Evolutionary conservation across 2,329 filamentous ascomycete genomes (phyloP).

Genomic region (Cadophora sp.): DNA sequence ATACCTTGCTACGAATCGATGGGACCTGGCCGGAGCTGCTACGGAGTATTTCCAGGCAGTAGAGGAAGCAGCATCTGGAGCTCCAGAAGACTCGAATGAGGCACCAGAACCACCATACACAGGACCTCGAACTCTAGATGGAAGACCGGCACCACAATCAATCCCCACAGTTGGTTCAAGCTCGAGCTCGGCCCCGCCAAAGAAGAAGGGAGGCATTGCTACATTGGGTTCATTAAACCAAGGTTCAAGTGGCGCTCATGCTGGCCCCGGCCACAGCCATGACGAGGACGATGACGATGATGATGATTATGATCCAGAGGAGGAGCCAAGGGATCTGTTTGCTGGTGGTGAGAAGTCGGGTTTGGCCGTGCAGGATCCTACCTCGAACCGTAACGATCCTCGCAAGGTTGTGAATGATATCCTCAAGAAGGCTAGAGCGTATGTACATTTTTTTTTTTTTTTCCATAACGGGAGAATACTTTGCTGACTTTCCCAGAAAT

Average conservation of each 20-base stretch:
- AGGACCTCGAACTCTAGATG: conserved; percentile 67
- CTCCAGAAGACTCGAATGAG: conserved; percentile 41
- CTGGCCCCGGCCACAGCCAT: conserved; percentile 55
- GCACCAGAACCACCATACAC: conserved; percentile 58
- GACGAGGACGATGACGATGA: conserved; percentile 67
- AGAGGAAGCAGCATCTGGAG: conserved; percentile 56
- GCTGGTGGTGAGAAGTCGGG: conserved; percentile 87
- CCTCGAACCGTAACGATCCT: conserved; percentile 49
- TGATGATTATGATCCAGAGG: conserved; percentile 60
- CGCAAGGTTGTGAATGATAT: conserved; percentile 68
- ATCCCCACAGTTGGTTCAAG: conserved; percentile 39
- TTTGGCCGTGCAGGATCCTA: conserved; percentile 69
- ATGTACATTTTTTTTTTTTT: conserved; percentile 29
- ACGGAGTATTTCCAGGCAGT: conserved; percentile 66
- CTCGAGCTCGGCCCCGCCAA: conserved; percentile 35
- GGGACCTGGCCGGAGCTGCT: conserved; percentile 70
- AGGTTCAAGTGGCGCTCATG: conserved; percentile 34
- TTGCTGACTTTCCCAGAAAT: conserved; percentile 54
- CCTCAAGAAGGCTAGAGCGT: conserved; percentile 68
- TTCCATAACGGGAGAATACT: neutral
- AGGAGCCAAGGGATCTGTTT: conserved; percentile 73
- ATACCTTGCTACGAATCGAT: conserved; percentile 69
- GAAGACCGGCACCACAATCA: conserved; percentile 60
- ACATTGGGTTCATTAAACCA: conserved; percentile 60
- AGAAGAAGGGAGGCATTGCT: conserved; percentile 56